Evolutionary conservation across 257 asterid species (phyloP), one percentile per base, ranked within the genome.

Genomic region (Henckelia pumila): DNA sequence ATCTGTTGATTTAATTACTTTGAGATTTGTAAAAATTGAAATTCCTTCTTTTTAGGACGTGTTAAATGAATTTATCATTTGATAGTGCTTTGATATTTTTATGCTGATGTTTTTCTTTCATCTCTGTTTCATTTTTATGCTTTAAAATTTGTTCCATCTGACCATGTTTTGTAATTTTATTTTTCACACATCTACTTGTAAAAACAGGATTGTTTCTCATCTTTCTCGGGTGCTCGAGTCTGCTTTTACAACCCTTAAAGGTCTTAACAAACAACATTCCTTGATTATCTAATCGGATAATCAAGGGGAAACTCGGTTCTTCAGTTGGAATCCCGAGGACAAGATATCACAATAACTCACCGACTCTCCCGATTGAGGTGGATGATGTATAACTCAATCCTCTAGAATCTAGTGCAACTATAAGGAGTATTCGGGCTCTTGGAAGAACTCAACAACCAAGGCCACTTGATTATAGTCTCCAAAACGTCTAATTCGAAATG

Each of bases 241-340:
- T 75, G 96, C 99, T 74, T 93, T 93, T 85, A 90, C 99, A 67
- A 92, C 95, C 30, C 89, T 93, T 32, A 97, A 93, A 72, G 97
- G 99, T 84, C 97, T 86, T 63, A 90, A 90, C 84, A 93, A 93
- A 75, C 99, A 93, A 84, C 85, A 97, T 35, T 93, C 90, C 84
- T 81, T 93, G 67, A 81, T n/a, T n/a, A n/a, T n/a, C n/a, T n/a
- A n/a, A n/a, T n/a, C n/a, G n/a, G n/a, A n/a, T n/a, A n/a, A n/a
- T n/a, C n/a, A n/a, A n/a, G n/a, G n/a, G n/a, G n/a, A n/a, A n/a
- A n/a, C n/a, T n/a, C n/a, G n/a, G n/a, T n/a, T n/a, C n/a, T n/a
- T n/a, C n/a, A n/a, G n/a, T n/a, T n/a, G n/a, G n/a, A n/a, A n/a
- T n/a, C n/a, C n/a, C n/a, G n/a, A n/a, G n/a, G n/a, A n/a, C n/a